phyloP scores from a whole-genome alignment of 2,329 filamentous ascomycete species.

The Calonectria crousiana region DNA sequence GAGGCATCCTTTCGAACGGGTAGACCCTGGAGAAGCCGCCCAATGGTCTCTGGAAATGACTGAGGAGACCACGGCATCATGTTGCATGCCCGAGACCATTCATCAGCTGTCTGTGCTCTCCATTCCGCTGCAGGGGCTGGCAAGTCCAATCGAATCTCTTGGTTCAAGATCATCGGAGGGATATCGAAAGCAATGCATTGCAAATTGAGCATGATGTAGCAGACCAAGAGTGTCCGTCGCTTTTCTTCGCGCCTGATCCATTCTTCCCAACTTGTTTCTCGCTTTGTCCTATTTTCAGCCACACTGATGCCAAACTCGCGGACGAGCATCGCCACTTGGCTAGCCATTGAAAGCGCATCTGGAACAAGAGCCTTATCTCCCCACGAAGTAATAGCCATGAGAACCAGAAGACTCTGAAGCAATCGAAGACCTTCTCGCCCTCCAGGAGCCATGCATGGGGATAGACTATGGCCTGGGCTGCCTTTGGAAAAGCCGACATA shows the following conservation, averaged over 20 bases:
- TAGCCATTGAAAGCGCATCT: constrained; percentile 68
- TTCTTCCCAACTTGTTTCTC: neutral
- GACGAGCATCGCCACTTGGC: constrained; percentile 66
- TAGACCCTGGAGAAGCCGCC: neutral
- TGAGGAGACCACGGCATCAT: neutral
- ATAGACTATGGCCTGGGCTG: neutral
- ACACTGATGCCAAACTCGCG: constrained; percentile 62
- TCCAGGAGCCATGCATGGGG: neutral
- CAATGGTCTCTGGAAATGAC: neutral
- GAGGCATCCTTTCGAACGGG: constrained; percentile 28
- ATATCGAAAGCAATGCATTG: neutral
- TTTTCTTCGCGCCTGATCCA: neutral
- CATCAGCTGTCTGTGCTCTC: neutral
- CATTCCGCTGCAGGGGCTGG: neutral
- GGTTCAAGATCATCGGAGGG: neutral
- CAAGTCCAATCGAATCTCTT: neutral
- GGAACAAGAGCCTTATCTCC: constrained; percentile 68
- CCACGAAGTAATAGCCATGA: constrained; percentile 73
- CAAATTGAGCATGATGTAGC: neutral
- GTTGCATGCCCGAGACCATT: neutral
- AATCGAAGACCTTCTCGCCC: constrained; percentile 44
- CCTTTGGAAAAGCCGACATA: constrained; percentile 1
- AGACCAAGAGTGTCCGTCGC: neutral
- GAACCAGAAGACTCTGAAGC: constrained; percentile 61
- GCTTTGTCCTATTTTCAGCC: neutral